phyloP scores from a whole-genome alignment of 495 filamentous ascomycete species.

The Pseudoneurospora amorphoporcata region DNA sequence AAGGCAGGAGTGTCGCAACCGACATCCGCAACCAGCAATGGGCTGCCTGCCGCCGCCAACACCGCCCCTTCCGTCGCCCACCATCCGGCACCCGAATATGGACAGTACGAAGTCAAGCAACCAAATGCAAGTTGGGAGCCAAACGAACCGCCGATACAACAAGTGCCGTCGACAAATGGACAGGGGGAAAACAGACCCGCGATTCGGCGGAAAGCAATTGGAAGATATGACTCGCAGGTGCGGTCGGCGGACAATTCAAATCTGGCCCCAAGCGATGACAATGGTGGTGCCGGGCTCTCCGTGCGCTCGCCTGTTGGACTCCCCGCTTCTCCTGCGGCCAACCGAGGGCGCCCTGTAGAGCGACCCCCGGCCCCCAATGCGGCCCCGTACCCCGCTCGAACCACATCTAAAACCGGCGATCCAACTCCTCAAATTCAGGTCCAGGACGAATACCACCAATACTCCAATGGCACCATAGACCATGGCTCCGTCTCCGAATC shows the following conservation, averaged over 20 bases:
- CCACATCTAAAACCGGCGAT: not conserved
- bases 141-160: conserved; percentile 18
- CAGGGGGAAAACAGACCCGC: conserved; percentile 2
- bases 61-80: conserved; percentile 6
- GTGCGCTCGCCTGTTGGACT: conserved; percentile 10
- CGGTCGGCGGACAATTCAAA: conserved; percentile 7
- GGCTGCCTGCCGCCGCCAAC: conserved; percentile 7
- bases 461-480: not conserved
- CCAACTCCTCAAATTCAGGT: not conserved
- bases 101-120: conserved; percentile 12
- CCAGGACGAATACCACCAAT: not conserved
- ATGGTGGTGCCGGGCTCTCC: not conserved
- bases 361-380: not conserved
- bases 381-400: not conserved
- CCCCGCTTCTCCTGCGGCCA: conserved; percentile 10
- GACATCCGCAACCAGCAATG: not conserved
- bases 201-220: conserved; percentile 3
- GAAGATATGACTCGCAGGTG: conserved; percentile 1
- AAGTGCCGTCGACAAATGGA: conserved; percentile 21
- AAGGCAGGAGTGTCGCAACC: not conserved
- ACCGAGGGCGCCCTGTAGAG: not conserved
- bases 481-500: conserved; percentile 10
- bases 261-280: conserved; percentile 3
- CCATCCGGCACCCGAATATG: conserved; percentile 18
- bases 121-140: conserved; percentile 3